Percentiles rank a stretch among this genome's conserved stretches.
Conservation (phyloP, 345 rosid genomes). For the Populus ilicifolia region DNA sequence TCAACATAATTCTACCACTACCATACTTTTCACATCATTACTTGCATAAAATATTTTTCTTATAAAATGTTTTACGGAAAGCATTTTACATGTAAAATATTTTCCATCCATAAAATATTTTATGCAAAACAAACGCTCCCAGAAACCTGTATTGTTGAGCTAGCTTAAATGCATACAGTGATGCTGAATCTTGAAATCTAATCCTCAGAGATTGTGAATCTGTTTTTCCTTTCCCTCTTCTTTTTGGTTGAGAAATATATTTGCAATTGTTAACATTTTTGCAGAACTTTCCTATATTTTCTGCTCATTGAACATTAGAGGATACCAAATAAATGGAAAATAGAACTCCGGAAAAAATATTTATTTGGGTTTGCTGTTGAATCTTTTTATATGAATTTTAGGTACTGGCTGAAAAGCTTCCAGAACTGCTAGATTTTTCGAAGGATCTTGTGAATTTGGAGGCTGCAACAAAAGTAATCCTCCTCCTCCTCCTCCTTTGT, state of each 20-base stretch:
- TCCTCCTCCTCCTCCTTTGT: neutral
- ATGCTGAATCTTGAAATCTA: neutral
- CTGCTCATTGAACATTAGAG: neutral
- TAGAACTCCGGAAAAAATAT: too few species aligned
- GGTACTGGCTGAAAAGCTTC: conserved; percentile 30
- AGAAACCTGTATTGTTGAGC: neutral
- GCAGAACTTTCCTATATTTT: neutral
- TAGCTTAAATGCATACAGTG: neutral
- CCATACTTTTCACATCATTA: too few species aligned
- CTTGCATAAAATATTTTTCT: too few species aligned
- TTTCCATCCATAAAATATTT: too few species aligned
- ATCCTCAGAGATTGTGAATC: neutral
- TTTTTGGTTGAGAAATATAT: neutral
- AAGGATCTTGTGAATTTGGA: conserved; percentile 28
- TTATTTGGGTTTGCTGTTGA: neutral
- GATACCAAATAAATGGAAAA: neutral
- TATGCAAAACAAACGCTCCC: too few species aligned
- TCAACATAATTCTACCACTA: too few species aligned
- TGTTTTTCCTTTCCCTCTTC: neutral
- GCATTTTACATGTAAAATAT: too few species aligned
- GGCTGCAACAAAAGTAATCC: conserved; percentile 27
- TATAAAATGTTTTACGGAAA: too few species aligned
- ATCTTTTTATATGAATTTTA: neutral
- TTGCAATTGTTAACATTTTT: neutral
- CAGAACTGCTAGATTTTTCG: conserved; percentile 28